Conservation (phyloP, 192 early-diverging fungal genomes). For the Ambispora gerdemannii region DNA sequence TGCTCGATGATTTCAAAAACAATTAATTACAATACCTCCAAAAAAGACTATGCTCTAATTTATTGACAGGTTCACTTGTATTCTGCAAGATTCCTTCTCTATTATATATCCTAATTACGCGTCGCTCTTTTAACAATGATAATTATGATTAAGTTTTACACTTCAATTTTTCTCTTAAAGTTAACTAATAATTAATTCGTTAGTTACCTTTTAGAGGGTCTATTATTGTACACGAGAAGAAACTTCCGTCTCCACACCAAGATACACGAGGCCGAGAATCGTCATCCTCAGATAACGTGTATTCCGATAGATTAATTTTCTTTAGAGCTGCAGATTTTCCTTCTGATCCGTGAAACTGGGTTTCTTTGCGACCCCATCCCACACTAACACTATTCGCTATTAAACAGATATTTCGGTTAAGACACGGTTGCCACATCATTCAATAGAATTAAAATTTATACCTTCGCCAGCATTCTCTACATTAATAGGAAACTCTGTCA, state of each 20-base stretch:
- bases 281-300: conserved; percentile 58
- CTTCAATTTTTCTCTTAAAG: not conserved
- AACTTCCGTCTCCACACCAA: conserved; percentile 90
- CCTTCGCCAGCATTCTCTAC: conserved; percentile 69
- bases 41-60: conserved; percentile 70
- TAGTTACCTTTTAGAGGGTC: conserved; percentile 45
- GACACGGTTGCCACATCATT: not conserved
- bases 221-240: conserved; percentile 73
- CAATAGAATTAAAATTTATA: conserved; percentile 15
- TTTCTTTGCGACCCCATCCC: conserved; percentile 98
- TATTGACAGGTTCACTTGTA: conserved; percentile 73
- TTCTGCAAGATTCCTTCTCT: conserved; percentile 83
- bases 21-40: conserved; percentile 59
- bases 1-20: not conserved
- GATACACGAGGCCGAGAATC: conserved; percentile 71
- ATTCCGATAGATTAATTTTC: conserved; percentile 40
- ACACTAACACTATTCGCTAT: conserved; percentile 68
- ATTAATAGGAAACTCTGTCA: conserved; percentile 76
- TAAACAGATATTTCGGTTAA: not conserved
- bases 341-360: conserved; percentile 92
- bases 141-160: not conserved
- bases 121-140: conserved; percentile 39
- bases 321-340: conserved; percentile 72
- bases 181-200: too few relatives aligned
- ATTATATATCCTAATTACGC: conserved; percentile 75